Evolutionary conservation across 106 monocot genomes (phyloP), one percentile per base, ranked within the genome.

Genomic region (Dactylorhiza incarnata): DNA sequence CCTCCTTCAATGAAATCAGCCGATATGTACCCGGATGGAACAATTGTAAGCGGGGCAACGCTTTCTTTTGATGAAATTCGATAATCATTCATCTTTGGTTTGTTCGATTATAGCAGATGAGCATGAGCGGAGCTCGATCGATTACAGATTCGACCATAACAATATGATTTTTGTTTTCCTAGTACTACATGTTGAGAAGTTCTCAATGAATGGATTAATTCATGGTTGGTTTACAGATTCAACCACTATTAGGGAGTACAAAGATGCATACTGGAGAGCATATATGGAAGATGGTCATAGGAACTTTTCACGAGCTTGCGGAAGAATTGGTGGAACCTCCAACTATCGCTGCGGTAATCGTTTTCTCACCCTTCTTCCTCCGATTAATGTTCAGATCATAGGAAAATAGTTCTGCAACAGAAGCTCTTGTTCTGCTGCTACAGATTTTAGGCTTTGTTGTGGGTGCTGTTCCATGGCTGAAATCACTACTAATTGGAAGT

Each of bases 401-500:
- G 3, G 5, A 23, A 49, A 1, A 4, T 4, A 49, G 17, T 10
- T 25, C 2, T 25, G 3, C 45, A 24, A 71, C 14, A 7, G 14
- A 45, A 15, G 8, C 45, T 25, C 46, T 25, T 55, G 23, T 48
- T 4, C 16, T 48, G 14, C 46, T 48, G 14, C 46, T 45, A 43
- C 73, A 88, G 87, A 44, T 82, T 14, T 0, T 77, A 11, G 87
- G 87, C 10, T 76, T 88, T 20, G 48, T 84, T 17, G 63, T 84
- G 46, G 87, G 87, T 1, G 82, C 77, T 3, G 65, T 76, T 9
- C 84, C 87, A 7, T 82, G 87, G 84, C 19, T 84, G 45, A 88
- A 84, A 72, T 77, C 79, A 19, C 61, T 84, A 9, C 77, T 88
- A 56, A 77, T 88, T 44, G 84, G 82, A 56, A 25, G 24, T 19